Base-by-base conservation (phyloP, 129 eudicot species). In the Flaveria sonorensis region DNA sequence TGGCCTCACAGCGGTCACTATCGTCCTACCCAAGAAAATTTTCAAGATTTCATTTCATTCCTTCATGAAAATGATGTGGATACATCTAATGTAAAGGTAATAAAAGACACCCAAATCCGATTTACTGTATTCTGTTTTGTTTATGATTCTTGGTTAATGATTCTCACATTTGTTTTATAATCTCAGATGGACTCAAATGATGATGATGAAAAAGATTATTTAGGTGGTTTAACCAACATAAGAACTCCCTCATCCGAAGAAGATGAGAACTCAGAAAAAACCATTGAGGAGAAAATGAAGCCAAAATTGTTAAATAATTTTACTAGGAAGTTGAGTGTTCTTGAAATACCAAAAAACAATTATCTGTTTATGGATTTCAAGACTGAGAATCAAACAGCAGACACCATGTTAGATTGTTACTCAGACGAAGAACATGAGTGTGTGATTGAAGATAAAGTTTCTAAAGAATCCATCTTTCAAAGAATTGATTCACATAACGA, bases 1-100 rank as follows among this genome's bases (percentile, higher is more conserved):
- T 91, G 99, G 99, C 99, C 96, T 78, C 96, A 95, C 86, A 95
- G 99, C 79, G 97, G 99, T 28, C 99, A 95, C 72, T 95, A 91
- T 73, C 87, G 76, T 43, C 99, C 99, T 7, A 95, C 97, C 8
- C 78, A 77, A 61, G 99, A 95, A 72, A 91, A 92, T 51, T 92
- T 95, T 70, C 89, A 87, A 77, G 96, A 91, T 68, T 92, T 95
- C 32, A 16, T 87, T 30, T 81, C 85, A 4, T 95, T 91, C 79
- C 89, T 95, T 4, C 81, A 30, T 67, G 97, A 92, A 65, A 87
- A 91, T 64, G 56, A 81, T 55, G 91, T 95, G 72, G 96, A 95
- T 75, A 87, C 89, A 52, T 68, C 88, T 19, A 75, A 83, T 73
- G 90, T 95, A 62, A 84, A 89, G 97, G 98, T 94, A 83, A 56